Base-by-base conservation (phyloP, 139 green algal genomes). In the Diplosphaera chodatii region DNA sequence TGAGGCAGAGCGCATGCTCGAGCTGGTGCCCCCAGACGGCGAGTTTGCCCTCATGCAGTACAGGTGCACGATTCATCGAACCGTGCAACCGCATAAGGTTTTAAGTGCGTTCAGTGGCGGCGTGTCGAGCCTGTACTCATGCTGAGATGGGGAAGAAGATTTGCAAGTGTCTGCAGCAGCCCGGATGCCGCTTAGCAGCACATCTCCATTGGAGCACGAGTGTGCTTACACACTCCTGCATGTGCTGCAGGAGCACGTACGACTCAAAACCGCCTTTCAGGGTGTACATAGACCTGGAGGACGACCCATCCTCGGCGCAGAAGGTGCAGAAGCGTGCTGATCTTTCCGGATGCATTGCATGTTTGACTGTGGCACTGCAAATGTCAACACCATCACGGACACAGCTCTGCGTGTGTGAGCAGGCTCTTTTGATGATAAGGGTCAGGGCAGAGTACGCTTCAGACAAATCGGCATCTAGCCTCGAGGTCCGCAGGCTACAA, bases 41-140 rank as follows among this genome's bases (percentile, higher is more conserved):
- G 93, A 99, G 82, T 98, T 98, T 86, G 85, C 87, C 16, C 80
- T 98, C 25, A 93, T 97, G 83, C 97, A 94, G 75, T 99, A 98
- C 85, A 82, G 93, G 63, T 32, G n/a, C n/a, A n/a, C n/a, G n/a
- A n/a, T n/a, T n/a, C n/a, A n/a, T n/a, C n/a, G n/a, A n/a, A n/a
- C n/a, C n/a, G n/a, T n/a, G n/a, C n/a, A n/a, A n/a, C n/a, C n/a
- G n/a, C n/a, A n/a, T n/a, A n/a, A n/a, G n/a, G n/a, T n/a, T n/a
- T n/a, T n/a, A n/a, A n/a, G n/a, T n/a, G n/a, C n/a, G n/a, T n/a
- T n/a, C n/a, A n/a, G n/a, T n/a, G n/a, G n/a, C n/a, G n/a, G n/a
- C n/a, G n/a, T n/a, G n/a, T n/a, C n/a, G n/a, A n/a, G n/a, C n/a
- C n/a, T n/a, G n/a, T n/a, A n/a, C n/a, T n/a, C n/a, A n/a, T n/a